Base-by-base conservation (phyloP, 257 asterid species). In the Solanum virginianum region DNA sequence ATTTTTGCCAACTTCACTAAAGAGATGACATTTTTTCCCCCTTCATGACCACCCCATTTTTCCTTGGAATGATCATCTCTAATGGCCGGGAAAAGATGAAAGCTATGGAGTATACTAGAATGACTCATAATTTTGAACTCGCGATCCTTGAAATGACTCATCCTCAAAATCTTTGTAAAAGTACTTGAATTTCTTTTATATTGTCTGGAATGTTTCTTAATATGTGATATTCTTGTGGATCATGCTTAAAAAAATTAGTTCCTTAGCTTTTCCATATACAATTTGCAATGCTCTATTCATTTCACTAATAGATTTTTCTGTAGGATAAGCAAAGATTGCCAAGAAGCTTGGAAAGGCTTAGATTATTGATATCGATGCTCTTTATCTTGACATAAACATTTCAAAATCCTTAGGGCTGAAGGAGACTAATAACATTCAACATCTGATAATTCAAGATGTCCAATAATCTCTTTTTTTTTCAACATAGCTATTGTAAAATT, bases 371-470 rank as follows among this genome's bases (percentile, higher is more conserved):
- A 81, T 70, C 20, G 75, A 57, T 72, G 70, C 75, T 82, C 89
- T 91, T 85, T 91, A 89, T 69, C 89, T 85, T 2, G 88, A 57
- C 79, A 87, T 75, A 56, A 88, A 89, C 22, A 82, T 87, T 86
- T 91, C 90, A 7, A 93, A 89, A 24, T 92, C 97, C 91, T 92
- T 95, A 81, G 36, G 91, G 88, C 85, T 90, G 97, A 60, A 92
- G 91, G 88, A 95, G 91, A 96, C 98, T 95, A 86, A 95, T 96
- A 6, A 98, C 98, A 29, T 96, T 92, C 86, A 93, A 60, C 53
- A 93, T 95, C 87, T 96, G 99, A 90, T 93, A 94, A 91, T 92
- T 95, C 91, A 95, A 87, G 91, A 96, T 90, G 86, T 96, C 98
- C 91, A 96, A 86, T 88, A 92, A 95, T 24, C 90, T 81, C 96